Evolutionary conservation across 2,329 filamentous ascomycete genomes (phyloP).

Genomic region (Dendrostoma leiphaemia): DNA sequence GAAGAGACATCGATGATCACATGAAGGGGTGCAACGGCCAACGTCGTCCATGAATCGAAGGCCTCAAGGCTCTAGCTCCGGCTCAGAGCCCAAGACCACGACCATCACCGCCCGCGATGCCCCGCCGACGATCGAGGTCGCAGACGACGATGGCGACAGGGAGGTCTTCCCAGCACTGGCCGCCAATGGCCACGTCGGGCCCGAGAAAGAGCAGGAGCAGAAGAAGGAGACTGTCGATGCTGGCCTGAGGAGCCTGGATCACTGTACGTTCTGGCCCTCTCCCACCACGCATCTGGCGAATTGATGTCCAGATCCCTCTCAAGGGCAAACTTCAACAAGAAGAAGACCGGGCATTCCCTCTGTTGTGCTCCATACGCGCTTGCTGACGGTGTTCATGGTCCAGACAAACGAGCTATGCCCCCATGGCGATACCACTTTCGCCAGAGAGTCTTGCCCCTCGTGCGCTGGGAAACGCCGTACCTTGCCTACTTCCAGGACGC

Average conservation of each 20-base stretch:
- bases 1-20: background rate
- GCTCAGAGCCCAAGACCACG: constrained; percentile 23
- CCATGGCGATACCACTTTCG: constrained; percentile 85
- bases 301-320: no score
- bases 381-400: constrained; percentile 15
- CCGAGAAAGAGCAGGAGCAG: constrained; percentile 10
- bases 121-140: constrained; percentile 2
- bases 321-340: no score
- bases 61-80: constrained; percentile 27
- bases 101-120: constrained; percentile 3
- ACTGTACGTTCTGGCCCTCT: constrained; percentile 53
- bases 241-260: constrained; percentile 75
- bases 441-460: constrained; percentile 77
- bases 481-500: constrained; percentile 81
- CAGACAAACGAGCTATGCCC: constrained; percentile 81
- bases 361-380: background rate
- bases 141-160: constrained; percentile 34
- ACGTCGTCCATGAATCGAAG: constrained; percentile 25
- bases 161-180: constrained; percentile 15
- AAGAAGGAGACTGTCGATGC: constrained; percentile 57
- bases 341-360: no score
- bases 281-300: background rate
- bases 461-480: constrained; percentile 94
- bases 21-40: constrained; percentile 10
- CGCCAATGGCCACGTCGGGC: constrained; percentile 9